Percentiles rank a stretch among this genome's conserved stretches.
Conservation (phyloP, 1,284 basidiomycete genomes). For the Ceratorhiza oryzae-sativae region DNA sequence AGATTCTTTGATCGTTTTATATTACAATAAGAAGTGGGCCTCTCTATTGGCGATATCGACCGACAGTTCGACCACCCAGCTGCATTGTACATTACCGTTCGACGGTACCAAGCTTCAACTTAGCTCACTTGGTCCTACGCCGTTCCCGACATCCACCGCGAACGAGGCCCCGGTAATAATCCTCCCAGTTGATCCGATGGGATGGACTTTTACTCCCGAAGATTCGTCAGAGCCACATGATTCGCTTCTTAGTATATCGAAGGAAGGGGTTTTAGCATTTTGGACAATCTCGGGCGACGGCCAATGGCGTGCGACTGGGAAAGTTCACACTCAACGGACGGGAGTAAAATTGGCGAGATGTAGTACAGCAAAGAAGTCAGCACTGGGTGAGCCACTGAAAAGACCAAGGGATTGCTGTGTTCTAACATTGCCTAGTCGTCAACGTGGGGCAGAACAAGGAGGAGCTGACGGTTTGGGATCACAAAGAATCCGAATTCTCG, state of each 20-base stretch:
- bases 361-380: constrained; percentile 90
- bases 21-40: background rate
- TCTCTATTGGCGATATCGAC: constrained; percentile 12
- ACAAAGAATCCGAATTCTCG: constrained; percentile 90
- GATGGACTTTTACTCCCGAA: constrained; percentile 59
- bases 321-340: constrained; percentile 72
- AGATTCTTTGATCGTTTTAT: constrained; percentile 29
- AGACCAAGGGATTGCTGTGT: constrained; percentile 10
- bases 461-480: constrained; percentile 93
- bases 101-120: background rate
- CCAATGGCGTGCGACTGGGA: constrained; percentile 73
- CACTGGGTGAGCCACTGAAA: constrained; percentile 64
- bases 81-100: constrained; percentile 53
- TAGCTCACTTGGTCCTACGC: constrained; percentile 45
- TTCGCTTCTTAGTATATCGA: constrained; percentile 77
- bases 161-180: constrained; percentile 58
- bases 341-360: constrained; percentile 75
- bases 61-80: constrained; percentile 57
- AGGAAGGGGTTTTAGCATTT: constrained; percentile 77
- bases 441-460: constrained; percentile 61
- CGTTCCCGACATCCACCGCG: constrained; percentile 54
- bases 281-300: constrained; percentile 70
- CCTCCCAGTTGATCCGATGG: constrained; percentile 89
- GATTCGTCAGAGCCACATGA: constrained; percentile 59
- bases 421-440: constrained; percentile 58